Evolutionary conservation across 345 rosid species (phyloP), one percentile per base, ranked within the genome.

Genomic region (Limnanthes douglasii): DNA sequence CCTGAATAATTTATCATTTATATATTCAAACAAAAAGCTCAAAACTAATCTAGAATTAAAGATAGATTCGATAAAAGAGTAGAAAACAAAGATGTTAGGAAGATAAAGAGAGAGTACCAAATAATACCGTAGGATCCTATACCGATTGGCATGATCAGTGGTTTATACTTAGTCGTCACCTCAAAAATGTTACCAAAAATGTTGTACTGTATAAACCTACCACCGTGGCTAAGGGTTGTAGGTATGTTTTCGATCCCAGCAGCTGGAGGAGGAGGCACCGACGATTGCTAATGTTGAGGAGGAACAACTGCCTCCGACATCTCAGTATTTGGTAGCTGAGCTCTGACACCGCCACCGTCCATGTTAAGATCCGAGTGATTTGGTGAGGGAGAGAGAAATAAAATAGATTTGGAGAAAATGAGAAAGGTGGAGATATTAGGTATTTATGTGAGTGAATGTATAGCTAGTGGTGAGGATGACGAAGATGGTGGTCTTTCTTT

Each of bases 41-140:
- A 22, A 14, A 19, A 26, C 23, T 24, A 22, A 17, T 15, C 19
- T 15, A 11, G 7, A 11, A 18, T 19, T 7, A 21, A 45, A 33
- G 6, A 3, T 5, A 0, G 5, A 48, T 9, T 3, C 2, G 5
- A 34, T 9, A 32, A 13, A 22, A 11, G 15, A 20, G 8, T 4
- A 36, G 33, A 3, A 26, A 1, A 34, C 8, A 39, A 39, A 33
- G 3, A 11, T 2, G 34, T 3, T 14, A n/a, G 18, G 15, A 35
- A 23, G 20, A 32, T 11, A 17, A 27, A 25, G 34, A 18, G 2
- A 42, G 22, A 40, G 21, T 53, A 86, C 97, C 97, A 86, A 48
- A 82, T 85, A 57, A 75, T 61, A 52, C 95, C 95, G 48, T 65
- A 82, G 3, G 85, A 85, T 11, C 95, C 97, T 31, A 64, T 75